Evolutionary conservation across 176 grass and related monocot genomes (phyloP), one percentile per base, ranked within the genome.

Genomic region (Aegilops tauschii): DNA sequence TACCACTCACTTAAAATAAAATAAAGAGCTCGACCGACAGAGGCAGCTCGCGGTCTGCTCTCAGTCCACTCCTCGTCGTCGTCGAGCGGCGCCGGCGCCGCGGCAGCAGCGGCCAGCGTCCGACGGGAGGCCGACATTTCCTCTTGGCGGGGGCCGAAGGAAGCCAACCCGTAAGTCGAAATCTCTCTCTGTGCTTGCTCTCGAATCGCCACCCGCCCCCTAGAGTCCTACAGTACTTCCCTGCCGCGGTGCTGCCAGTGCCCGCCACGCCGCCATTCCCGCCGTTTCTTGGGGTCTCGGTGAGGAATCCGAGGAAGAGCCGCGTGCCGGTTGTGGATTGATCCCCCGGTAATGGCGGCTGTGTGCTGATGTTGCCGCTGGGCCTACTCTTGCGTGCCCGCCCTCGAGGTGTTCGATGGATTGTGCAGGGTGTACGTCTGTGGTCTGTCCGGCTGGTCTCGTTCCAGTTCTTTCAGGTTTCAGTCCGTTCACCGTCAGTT

Each of bases 141-240:
- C 18, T 83, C 79, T 73, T 64, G n/a, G 2, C 1, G 30, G 1
- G 12, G 30, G 28, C 56, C 63, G 18, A 44, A 11, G 34, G 18
- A 44, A 11, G 34, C 78, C 56, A 32, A 8, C 3, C 23, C 1
- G 88, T 90, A 70, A 86, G 88, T 81, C 30, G 4, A 54, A 56
- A 56, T 18, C 28, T 81, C n/a, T 37, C 18, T n/a, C 20, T 1
- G 2, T 81, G 9, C 44, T 18, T 81, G 77, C 56, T 32, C 47
- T 14, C 61, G 16, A 85, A 76, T 69, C 78, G 20, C 77, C 68
- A 2, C 12, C 52, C 14, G 18, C 2, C 52, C 6, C 52, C 13
- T 2, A 50, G 13, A 16, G 45, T 49, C 45, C 45, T 16, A 50
- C 47, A 50, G 4, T 50, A 6, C 36, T 72, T 5, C 21, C n/a